These are phyloP conservation scores for Fonsecaea multimorphosa DNA, from an alignment of 2,329 filamentous ascomycete genomes.

Conservation along the genomic window DNA sequence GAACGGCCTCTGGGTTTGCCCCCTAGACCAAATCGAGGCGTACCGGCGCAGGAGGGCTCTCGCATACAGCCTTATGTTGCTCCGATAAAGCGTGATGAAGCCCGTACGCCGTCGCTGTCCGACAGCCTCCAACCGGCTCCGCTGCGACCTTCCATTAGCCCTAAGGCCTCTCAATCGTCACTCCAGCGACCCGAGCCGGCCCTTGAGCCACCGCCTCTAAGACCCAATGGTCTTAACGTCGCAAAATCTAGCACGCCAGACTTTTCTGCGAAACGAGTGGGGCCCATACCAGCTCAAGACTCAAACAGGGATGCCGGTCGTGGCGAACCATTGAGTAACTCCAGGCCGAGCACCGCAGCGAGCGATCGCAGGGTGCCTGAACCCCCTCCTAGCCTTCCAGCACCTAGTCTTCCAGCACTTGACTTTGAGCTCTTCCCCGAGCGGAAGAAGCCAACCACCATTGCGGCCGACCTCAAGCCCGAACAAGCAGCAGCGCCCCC, in stretches of 20 bases:
- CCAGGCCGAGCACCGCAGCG: slow-evolving; percentile 31
- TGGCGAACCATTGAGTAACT: slow-evolving; percentile 14
- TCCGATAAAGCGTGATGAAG: slow-evolving; percentile 26
- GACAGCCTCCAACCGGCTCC: slow-evolving; percentile 26
- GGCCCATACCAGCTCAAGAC: slow-evolving; percentile 22
- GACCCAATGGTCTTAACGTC: slow-evolving; percentile 25
- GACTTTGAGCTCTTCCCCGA: slow-evolving; percentile 29
- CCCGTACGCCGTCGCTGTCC: slow-evolving; percentile 26
- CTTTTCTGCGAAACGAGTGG: slow-evolving; percentile 23
- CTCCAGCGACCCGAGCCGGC: slow-evolving; percentile 22
- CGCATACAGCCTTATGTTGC: slow-evolving; percentile 27
- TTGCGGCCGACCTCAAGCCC: slow-evolving; percentile 38
- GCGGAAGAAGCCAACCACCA: slow-evolving; percentile 20
- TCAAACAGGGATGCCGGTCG: slow-evolving; percentile 20
- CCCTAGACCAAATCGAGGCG: slow-evolving; percentile 19
- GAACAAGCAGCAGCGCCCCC: slow-evolving; percentile 42
- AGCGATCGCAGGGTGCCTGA: slow-evolving; percentile 29
- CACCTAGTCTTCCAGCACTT: slow-evolving; percentile 24
- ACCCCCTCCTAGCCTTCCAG: slow-evolving; percentile 23
- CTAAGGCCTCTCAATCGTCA: slow-evolving; percentile 33
- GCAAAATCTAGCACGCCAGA: slow-evolving; percentile 17
- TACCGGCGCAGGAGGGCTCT: slow-evolving; percentile 18
- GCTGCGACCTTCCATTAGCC: slow-evolving; percentile 31
- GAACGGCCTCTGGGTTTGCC: slow-evolving; percentile 15
- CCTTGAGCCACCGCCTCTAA: slow-evolving; percentile 26